Evolutionary conservation across 345 rosid genomes (phyloP).

Genomic region (Excoecaria agallocha): DNA sequence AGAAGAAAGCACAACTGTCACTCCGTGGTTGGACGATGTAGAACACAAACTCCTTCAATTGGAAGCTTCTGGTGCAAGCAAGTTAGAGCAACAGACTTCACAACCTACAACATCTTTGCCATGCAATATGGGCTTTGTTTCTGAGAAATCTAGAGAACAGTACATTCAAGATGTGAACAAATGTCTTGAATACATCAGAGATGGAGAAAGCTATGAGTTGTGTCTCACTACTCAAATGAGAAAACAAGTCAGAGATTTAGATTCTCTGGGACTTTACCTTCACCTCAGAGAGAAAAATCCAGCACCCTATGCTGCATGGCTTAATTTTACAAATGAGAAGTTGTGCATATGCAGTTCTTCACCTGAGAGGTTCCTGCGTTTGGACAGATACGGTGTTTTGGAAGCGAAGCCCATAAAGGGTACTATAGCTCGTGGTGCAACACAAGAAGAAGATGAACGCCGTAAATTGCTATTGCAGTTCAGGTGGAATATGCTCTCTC

Average conservation of each 20-base stretch:
- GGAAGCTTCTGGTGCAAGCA: conserved; percentile 31
- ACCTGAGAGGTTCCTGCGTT: conserved; percentile 84
- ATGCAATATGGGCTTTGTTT: conserved; percentile 41
- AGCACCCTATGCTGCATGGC: conserved; percentile 94
- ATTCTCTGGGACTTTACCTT: conserved; percentile 75
- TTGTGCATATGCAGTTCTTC: conserved; percentile 82
- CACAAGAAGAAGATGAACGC: conserved; percentile 62
- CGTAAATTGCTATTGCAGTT: conserved; percentile 62
- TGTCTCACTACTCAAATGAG: too few relatives aligned
- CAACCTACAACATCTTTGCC: conserved; percentile 23
- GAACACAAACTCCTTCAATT: conserved; percentile 58
- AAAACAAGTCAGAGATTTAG: too few relatives aligned
- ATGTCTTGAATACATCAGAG: conserved; percentile 74
- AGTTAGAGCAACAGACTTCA: conserved; percentile 28
- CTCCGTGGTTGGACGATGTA: conserved; percentile 62
- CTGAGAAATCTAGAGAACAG: conserved; percentile 63
- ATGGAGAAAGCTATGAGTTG: conserved; percentile 99
- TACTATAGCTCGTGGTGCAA: conserved; percentile 77
- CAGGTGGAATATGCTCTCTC: conserved; percentile 44
- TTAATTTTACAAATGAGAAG: conserved; percentile 68
- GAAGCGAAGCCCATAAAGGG: too few relatives aligned
- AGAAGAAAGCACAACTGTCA: conserved; percentile 35
- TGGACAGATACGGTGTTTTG: conserved; percentile 62
- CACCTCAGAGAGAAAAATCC: conserved; percentile 83
- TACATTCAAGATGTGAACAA: conserved; percentile 63